A percentile compares a stretch with the other conserved stretches of the same genome.
Conservation (phyloP, 2,329 filamentous ascomycete species). For the Aspergillus felis region DNA sequence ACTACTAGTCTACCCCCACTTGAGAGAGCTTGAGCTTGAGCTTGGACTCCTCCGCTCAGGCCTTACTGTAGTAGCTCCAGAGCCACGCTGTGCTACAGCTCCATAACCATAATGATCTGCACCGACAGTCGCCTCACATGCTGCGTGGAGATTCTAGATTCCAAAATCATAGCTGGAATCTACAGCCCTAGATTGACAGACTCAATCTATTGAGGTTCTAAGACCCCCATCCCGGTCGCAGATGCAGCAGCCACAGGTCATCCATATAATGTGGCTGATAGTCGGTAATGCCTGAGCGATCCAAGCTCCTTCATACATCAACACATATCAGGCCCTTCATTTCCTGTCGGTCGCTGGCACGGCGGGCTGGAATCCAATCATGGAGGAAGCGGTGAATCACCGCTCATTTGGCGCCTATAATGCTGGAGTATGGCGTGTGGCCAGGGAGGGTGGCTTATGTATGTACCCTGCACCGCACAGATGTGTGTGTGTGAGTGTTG, state of each 20-base stretch:
- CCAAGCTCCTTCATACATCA: not conserved
- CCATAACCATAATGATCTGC: not conserved
- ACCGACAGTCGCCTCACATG: not conserved
- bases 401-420: conserved; percentile 6
- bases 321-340: not conserved
- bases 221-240: not conserved
- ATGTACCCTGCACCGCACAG: not conserved
- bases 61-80: not conserved
- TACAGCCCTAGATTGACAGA: not conserved
- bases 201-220: no score
- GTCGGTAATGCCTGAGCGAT: conserved; percentile 2
- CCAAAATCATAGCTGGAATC: not conserved
- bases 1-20: not conserved
- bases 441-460: not conserved
- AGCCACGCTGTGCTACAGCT: no score
- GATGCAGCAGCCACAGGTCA: not conserved
- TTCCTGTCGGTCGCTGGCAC: conserved; percentile 4
- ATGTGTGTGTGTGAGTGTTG: not conserved
- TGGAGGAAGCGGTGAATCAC: conserved; percentile 19
- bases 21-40: not conserved
- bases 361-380: conserved; percentile 13
- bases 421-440: not conserved
- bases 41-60: not conserved
- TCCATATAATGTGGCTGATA: not conserved
- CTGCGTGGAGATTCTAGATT: not conserved